Evolutionary conservation across 2,329 filamentous ascomycete genomes (phyloP).

Genomic region (Curvularia sp.): DNA sequence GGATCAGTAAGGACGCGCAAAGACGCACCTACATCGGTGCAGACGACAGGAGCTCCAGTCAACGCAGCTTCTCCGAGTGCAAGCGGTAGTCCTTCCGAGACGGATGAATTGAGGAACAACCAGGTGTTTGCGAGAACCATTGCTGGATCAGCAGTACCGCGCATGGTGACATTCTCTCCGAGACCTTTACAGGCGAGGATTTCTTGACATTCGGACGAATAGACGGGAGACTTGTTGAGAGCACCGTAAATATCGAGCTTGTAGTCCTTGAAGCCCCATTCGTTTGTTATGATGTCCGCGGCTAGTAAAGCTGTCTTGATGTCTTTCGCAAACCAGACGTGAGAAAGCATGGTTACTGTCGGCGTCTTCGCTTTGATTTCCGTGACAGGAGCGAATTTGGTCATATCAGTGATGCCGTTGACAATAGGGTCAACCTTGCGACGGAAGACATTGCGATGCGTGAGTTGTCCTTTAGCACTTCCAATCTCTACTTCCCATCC

Average conservation of each 20-base stretch:
- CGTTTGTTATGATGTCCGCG: slow-evolving; percentile 70
- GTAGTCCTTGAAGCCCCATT: slow-evolving; percentile 71
- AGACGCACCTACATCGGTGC: slow-evolving; percentile 64
- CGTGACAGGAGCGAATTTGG: slow-evolving; percentile 66
- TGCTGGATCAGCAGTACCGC: slow-evolving; percentile 63
- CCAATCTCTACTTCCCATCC: slow-evolving; percentile 70
- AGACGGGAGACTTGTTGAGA: slow-evolving; percentile 68
- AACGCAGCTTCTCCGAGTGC: slow-evolving; percentile 66
- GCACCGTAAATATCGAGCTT: slow-evolving; percentile 69
- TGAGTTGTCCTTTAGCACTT: slow-evolving; percentile 63
- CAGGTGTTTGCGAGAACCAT: slow-evolving; percentile 54
- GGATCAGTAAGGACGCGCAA: slow-evolving; percentile 64
- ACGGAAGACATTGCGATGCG: slow-evolving; percentile 64
- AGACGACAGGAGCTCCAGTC: slow-evolving; percentile 63
- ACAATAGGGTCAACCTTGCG: slow-evolving; percentile 70
- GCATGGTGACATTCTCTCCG: slow-evolving; percentile 59
- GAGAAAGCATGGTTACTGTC: slow-evolving; percentile 71
- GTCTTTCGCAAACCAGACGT: slow-evolving; percentile 67
- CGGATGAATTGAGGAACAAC: slow-evolving; percentile 62
- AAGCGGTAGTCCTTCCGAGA: slow-evolving; percentile 64
- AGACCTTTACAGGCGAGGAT: slow-evolving; percentile 65
- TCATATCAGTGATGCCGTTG: slow-evolving; percentile 71
- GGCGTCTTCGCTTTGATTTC: slow-evolving; percentile 65
- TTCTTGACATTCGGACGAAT: slow-evolving; percentile 66
- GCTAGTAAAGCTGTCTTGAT: slow-evolving; percentile 70